Evolutionary conservation across 2,329 filamentous ascomycete genomes (phyloP).

Genomic region (Hortaea sp.): DNA sequence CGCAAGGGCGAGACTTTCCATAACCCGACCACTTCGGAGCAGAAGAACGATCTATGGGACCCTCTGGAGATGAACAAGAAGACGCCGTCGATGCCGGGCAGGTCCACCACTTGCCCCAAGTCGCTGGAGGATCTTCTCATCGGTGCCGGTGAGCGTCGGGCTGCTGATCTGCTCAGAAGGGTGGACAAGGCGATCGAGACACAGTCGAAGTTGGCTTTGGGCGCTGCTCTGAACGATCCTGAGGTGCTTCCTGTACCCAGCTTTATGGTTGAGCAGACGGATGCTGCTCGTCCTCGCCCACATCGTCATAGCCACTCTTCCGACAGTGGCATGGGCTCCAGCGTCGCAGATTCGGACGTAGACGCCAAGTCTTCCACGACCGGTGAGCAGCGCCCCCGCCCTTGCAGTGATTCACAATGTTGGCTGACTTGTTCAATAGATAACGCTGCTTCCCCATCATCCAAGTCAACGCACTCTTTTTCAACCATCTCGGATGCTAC

Average conservation of each 20-base stretch:
- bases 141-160: slow-evolving; percentile 35
- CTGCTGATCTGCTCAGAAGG: slow-evolving; percentile 33
- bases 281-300: slow-evolving; percentile 1
- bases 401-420: no score
- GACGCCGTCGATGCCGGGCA: slow-evolving; percentile 32
- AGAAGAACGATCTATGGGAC: slow-evolving; percentile 27
- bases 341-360: slow-evolving; percentile 41
- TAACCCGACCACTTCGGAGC: slow-evolving; percentile 33
- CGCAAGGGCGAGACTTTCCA: slow-evolving; percentile 42
- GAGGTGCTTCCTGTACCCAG: slow-evolving; percentile 40
- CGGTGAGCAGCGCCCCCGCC: slow-evolving; percentile 12
- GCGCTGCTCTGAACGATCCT: slow-evolving; percentile 36
- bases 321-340: slow-evolving; percentile 82
- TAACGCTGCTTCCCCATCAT: background rate
- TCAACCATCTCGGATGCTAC: slow-evolving; percentile 27
- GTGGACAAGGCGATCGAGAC: slow-evolving; percentile 34
- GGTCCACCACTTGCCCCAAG: slow-evolving; percentile 40
- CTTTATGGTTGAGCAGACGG: slow-evolving; percentile 31
- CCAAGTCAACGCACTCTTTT: slow-evolving; percentile 27
- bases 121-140: slow-evolving; percentile 39
- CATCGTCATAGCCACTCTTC: slow-evolving; percentile 61
- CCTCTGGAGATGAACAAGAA: slow-evolving; percentile 19
- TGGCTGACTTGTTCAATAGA: no score
- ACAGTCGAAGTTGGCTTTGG: slow-evolving; percentile 25
- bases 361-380: slow-evolving; percentile 15